These are phyloP conservation scores for Septoria linicola DNA, from an alignment of 2,329 filamentous ascomycete species.

Conservation along the genomic window DNA sequence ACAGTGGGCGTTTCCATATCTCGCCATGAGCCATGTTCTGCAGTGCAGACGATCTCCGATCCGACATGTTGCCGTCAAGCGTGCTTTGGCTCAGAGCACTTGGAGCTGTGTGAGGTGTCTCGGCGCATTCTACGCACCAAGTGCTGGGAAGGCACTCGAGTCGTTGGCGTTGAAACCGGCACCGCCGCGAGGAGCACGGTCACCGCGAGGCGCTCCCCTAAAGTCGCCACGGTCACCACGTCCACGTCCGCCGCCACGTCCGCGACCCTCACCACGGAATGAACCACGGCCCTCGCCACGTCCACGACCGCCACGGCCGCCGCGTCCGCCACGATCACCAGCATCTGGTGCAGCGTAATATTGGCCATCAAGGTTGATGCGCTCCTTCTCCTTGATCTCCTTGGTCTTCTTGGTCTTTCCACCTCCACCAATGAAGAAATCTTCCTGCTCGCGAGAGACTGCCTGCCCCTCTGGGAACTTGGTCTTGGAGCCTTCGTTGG, in stretches of 20 bases:
- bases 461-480: conserved; percentile 88
- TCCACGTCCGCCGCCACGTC: conserved; percentile 35
- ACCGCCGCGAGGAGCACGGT: conserved; percentile 32
- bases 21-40: too few species aligned
- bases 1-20: too few species aligned
- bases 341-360: conserved; percentile 57
- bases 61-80: not conserved
- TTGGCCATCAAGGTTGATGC: conserved; percentile 81
- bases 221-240: conserved; percentile 38
- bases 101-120: conserved; percentile 1
- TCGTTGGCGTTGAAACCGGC: conserved; percentile 36
- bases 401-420: conserved; percentile 79
- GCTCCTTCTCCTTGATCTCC: conserved; percentile 75
- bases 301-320: conserved; percentile 49
- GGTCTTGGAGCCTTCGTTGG: conserved; percentile 93
- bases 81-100: conserved; percentile 8
- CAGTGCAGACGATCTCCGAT: too few species aligned
- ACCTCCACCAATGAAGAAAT: conserved; percentile 69
- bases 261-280: conserved; percentile 47
- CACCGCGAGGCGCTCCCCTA: conserved; percentile 33
- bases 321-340: conserved; percentile 57
- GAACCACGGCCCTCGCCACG: conserved; percentile 41
- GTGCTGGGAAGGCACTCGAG: conserved; percentile 38
- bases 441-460: conserved; percentile 61
- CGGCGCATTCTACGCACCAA: conserved; percentile 28